Base-by-base conservation (phyloP, 2,329 filamentous ascomycete species). In the Colletotrichum ledebouriae region DNA sequence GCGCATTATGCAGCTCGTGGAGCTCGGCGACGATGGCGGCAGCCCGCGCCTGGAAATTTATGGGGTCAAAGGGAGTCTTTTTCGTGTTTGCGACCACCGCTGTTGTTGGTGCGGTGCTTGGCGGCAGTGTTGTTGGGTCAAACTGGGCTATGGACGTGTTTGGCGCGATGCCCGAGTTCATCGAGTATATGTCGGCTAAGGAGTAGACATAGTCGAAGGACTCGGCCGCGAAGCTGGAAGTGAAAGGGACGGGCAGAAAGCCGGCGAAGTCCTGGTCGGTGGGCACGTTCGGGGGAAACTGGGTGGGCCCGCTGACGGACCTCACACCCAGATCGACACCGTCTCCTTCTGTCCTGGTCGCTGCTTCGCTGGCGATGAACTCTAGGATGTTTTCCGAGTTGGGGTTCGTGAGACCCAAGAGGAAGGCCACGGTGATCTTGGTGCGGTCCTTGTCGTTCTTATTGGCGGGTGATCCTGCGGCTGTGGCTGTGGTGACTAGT, bases 341-440 rank as follows among this genome's bases (percentile, higher is more conserved):
- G 10, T 67, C 63, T 22, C 57, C 56, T 10, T 71, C 68, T 12
- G 60, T 64, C 41, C 67, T 61, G 11, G 53, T 13, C 6, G 57
- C 66, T 20, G 62, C 65, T 6, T 73, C 70, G 15, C 61, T 62
- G 50, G 62, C 49, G 41, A 75, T 67, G 4, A 67, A 63, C 3
- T 73, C 68, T 5, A 75, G 58, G 64, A 76, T 74, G 9, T 71
- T 73, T 1, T 73, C 71, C 22, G 72, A 72, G 6, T 69, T 64
- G 2, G 75, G 75, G 44, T 76, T 71, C 4, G 73, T 74, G 22
- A 76, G 58, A 25, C 67, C 70, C 44, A 74, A 67, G 17, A 76
- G 72, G 52, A 76, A 76, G 13, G 70, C 69, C 9, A 75, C 67
- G 5, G 73, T 67, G 11, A 71, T 71, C 34, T 72, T 73, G 33